Base-by-base conservation (phyloP, 2,329 filamentous ascomycete genomes). In the Metarhizium brunneum region DNA sequence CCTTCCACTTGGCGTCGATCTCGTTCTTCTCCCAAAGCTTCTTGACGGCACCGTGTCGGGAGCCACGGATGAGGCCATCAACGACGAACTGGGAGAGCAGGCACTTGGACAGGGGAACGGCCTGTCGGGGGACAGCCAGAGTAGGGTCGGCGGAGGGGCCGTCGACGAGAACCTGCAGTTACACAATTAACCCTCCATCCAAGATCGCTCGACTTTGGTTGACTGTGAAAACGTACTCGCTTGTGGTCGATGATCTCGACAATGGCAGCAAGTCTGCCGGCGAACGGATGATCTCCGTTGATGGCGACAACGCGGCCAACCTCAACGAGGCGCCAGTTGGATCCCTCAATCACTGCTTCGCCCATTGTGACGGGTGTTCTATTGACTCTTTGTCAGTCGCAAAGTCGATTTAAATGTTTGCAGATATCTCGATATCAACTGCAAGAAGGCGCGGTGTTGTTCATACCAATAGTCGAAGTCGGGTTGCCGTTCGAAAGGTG, bases 181-280 rank as follows among this genome's bases (percentile, higher is more conserved):
- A 18, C 6, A 56, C 20, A 7, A 49, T 58, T 59, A 57, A 57
- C 54, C 50, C 38, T 47, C 29, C 50, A 29, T 55, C 47, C 40
- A 47, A n/a, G 11, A 5, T 50, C 18, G 25, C 18, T 32, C 14
- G 13, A 18, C 29, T 25, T 30, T 40, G 52, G 25, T 20, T 16
- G 25, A 25, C n/a, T 53, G 35, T 5, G 2, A 56, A 52, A 73
- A 90, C 94, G 75, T 95, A 99, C 94, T 80, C 94, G 91, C 86
- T 96, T 96, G 88, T 99, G 92, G 81, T 99, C 94, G 81, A 99
- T 94, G 78, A 99, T 97, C 86, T 99, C 92, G 78, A 96, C 91
- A 72, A 99, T 92, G 70, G 86, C 81, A 71, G 92, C 95, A 69
- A 97, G 85, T 75, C 89, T 89, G 80, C 92, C 92, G 67, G 81